Evolutionary conservation across 176 grass and related monocot genomes (phyloP), one percentile per base, ranked within the genome.

Genomic region (Cenchrus americanus): DNA sequence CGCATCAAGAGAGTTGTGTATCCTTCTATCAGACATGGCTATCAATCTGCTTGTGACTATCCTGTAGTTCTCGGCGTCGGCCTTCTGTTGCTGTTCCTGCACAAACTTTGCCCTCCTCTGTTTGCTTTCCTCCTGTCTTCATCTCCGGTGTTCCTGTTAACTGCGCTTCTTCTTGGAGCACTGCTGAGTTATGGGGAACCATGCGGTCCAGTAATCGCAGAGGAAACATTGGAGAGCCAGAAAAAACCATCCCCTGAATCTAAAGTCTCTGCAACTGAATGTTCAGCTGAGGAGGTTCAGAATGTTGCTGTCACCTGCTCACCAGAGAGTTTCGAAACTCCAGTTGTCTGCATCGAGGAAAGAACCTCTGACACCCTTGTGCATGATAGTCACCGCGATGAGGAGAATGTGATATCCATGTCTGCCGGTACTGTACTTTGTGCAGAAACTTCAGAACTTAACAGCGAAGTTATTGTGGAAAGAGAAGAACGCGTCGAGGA

Each of bases 161-260:
- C 92, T 0, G 82, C 92, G n/a, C 46, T 94, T 82, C 81, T 94
- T 22, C 92, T 94, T 64, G 89, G 92, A 66, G 81, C 85, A 27
- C 67, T 94, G 53, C 15, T 94, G 66, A 87, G 61, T 19, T 94
- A 69, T 22, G 89, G 84, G 5, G 87, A 92, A 32, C 79, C 73
- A 61, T 21, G 87, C 71, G 65, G 69, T 41, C 92, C 77, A 43
- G 53, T 87, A 46, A 57, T 65, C 47, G 34, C 22, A 41, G 76
- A 71, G 47, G 68, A 57, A 21, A 41, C 59, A 60, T 65, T 30
- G 23, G 49, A 70, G 24, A 63, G 49, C 4, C 59, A 79, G 23
- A 12, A 32, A 57, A 37, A 2, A 61, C 17, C 12, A 6, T 70
- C 76, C 43, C 15, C 49, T 66, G 62, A 59, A 62, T 55, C 77